These are phyloP conservation scores for Acanthamoeba healyi DNA, from an alignment of 208 protist genomes.

Conservation along the genomic window DNA sequence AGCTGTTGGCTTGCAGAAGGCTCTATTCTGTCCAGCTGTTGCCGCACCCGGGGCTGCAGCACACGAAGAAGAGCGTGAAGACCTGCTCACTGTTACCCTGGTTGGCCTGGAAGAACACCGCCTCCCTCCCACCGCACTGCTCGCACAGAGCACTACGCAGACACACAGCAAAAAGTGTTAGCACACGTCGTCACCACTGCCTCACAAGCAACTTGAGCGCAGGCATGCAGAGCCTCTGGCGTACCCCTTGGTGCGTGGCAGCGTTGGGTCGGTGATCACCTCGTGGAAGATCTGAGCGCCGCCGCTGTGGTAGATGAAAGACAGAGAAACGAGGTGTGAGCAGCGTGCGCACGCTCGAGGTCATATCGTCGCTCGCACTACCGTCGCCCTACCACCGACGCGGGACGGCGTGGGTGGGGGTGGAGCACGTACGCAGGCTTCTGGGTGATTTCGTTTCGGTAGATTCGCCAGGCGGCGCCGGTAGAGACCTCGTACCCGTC, in stretches of 20 bases:
- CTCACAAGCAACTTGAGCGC: background rate
- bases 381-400: too few species aligned
- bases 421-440: background rate
- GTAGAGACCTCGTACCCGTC: background rate
- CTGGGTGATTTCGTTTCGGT: slow-evolving; percentile 73
- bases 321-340: background rate
- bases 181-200: background rate
- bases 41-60: slow-evolving; percentile 28
- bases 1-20: background rate
- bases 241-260: slow-evolving; percentile 70
- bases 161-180: background rate
- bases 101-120: slow-evolving; percentile 80
- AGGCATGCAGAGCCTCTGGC: background rate
- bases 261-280: slow-evolving; percentile 73
- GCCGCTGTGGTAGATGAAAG: background rate
- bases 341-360: too few species aligned
- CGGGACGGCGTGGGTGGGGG: background rate
- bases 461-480: slow-evolving; percentile 30
- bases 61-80: slow-evolving; percentile 57
- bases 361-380: too few species aligned
- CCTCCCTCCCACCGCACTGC: slow-evolving; percentile 59
- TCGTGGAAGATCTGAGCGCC: slow-evolving; percentile 51
- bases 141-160: slow-evolving; percentile 19
- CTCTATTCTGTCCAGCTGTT: slow-evolving; percentile 50
- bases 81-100: slow-evolving; percentile 45